Evolutionary conservation across 2,329 filamentous ascomycete species (phyloP).

Genomic region (Arthrinium puccinioides): DNA sequence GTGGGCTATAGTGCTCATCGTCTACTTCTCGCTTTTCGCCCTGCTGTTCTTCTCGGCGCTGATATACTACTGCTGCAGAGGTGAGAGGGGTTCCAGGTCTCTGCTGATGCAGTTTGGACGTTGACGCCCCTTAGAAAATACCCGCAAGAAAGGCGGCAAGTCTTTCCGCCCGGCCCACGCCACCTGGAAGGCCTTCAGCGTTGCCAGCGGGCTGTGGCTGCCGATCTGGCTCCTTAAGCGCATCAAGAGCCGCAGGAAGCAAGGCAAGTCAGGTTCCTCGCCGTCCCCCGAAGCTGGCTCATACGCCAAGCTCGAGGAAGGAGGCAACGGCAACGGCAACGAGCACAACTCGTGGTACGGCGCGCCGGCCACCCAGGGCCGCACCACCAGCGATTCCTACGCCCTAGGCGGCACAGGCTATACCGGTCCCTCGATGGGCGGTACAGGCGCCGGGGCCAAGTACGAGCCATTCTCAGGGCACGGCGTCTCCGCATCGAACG

Average conservation of each 20-base stretch:
- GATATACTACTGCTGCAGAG: slow-evolving; percentile 1
- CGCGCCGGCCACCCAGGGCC: too few relatives aligned
- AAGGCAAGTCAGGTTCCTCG: background rate
- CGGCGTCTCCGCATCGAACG: background rate
- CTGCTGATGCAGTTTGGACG: background rate
- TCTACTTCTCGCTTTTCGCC: background rate
- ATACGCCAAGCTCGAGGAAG: slow-evolving; percentile 6
- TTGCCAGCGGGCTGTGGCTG: slow-evolving; percentile 8
- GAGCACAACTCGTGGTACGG: background rate
- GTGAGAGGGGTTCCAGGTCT: background rate
- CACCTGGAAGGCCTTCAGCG: slow-evolving; percentile 11
- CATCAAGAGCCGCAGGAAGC: background rate
- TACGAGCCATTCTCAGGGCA: too few relatives aligned
- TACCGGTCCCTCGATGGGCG: too few relatives aligned
- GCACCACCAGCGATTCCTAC: too few relatives aligned
- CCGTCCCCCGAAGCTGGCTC: background rate
- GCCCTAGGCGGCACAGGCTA: too few relatives aligned
- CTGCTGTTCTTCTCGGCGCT: background rate
- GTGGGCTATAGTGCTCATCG: slow-evolving; percentile 5
- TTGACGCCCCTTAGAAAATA: slow-evolving; percentile 5
- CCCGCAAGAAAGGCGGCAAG: slow-evolving; percentile 3
- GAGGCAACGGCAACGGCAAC: background rate
- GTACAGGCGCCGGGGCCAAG: too few relatives aligned
- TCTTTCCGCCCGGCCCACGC: slow-evolving; percentile 6
- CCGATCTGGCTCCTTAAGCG: slow-evolving; percentile 9